Evolutionary conservation across 495 filamentous ascomycete species (phyloP).

Genomic region (Parathielavia hyrcaniae): DNA sequence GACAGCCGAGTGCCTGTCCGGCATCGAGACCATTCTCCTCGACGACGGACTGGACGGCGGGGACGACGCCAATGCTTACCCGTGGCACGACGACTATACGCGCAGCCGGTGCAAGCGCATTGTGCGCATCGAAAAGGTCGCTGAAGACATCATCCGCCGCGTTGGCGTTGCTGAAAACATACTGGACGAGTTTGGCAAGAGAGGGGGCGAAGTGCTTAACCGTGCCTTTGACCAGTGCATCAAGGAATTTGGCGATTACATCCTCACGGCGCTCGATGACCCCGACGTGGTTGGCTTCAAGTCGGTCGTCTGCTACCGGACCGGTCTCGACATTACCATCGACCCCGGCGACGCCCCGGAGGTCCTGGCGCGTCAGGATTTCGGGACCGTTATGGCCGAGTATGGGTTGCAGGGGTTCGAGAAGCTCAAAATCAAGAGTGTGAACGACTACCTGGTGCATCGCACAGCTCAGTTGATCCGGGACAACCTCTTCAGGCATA

Average conservation of each 20-base stretch:
- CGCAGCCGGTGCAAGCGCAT: constrained; percentile 62
- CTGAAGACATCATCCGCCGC: constrained; percentile 54
- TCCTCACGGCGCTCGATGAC: constrained; percentile 53
- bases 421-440: constrained; percentile 55
- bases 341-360: constrained; percentile 25
- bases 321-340: constrained; percentile 55
- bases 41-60: constrained; percentile 65
- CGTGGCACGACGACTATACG: constrained; percentile 67
- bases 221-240: constrained; percentile 30
- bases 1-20: constrained; percentile 58
- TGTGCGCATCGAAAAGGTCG: constrained; percentile 76
- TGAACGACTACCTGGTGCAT: constrained; percentile 64
- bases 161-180: constrained; percentile 33
- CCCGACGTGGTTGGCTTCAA: constrained; percentile 77
- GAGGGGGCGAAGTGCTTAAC: constrained; percentile 23
- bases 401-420: constrained; percentile 20
- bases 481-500: constrained; percentile 31
- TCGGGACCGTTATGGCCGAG: constrained; percentile 31
- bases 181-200: constrained; percentile 8
- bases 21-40: constrained; percentile 69
- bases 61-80: constrained; percentile 53
- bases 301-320: constrained; percentile 76
- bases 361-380: constrained; percentile 19
- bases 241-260: constrained; percentile 35
- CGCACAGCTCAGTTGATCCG: constrained; percentile 46